Evolutionary conservation across 1,139 yeast genomes (phyloP), one percentile per base, ranked within the genome.

Genomic region (Hemisphaericaspora subhashii): DNA sequence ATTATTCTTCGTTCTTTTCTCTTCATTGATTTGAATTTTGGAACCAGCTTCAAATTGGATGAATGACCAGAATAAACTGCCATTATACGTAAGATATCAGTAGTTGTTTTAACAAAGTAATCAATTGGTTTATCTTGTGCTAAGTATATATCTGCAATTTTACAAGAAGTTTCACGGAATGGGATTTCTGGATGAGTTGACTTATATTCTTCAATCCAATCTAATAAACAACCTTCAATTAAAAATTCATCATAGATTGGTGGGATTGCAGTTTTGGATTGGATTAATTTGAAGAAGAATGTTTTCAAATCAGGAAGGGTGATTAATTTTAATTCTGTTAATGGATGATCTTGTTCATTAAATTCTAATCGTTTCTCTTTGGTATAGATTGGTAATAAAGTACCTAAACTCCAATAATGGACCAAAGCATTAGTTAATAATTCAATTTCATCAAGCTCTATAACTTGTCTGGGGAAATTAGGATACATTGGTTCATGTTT

Each of bases 31-130:
- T 33, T 37, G 23, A 37, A 33, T 18, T 26, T 33, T 11, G 15
- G 16, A 5, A 22, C 28, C 24, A 31, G 39, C 21, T 38, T 39
- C 22, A 43, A 33, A 24, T 32, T 30, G 12, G 32, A 6, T 15
- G 31, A 35, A 6, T 11, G 17, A 3, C 35, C 41, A 3, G 45
- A 42, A 16, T 39, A 32, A 4, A 28, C 25, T 13, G 48, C 48
- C 46, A 46, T 44, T 6, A 46, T 35, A 21, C 48, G 25, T 23
- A 46, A 38, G 4, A 46, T 26, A 30, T 46, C 49, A 2, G 48
- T 46, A 7, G 45, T 35, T 5, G 47, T 36, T 24, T 40, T 37
- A 3, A 44, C 37, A 10, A 42, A 17, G 12, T 23, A 33, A 10
- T 22, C 30, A 12, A 46, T 42, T 10, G 37, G 31, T 15, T 40